Percentiles rank a stretch among this genome's conserved stretches.
Evolutionary conservation across 2,329 filamentous ascomycete species (phyloP).

Genomic region (Magnaporthiopsis poae): DNA sequence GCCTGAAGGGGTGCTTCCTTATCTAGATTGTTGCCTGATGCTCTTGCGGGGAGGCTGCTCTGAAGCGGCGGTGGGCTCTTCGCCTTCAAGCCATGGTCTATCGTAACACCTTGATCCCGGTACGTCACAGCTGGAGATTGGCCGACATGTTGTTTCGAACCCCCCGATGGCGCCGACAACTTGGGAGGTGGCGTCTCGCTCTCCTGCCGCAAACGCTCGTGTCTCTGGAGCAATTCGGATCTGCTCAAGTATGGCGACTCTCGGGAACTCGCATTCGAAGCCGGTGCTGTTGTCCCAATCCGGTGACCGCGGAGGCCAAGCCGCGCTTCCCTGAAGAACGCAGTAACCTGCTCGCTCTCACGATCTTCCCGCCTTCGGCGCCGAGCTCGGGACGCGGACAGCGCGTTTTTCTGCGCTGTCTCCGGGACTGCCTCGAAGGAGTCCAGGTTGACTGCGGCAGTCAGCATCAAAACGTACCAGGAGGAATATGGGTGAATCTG

Average conservation of each 20-base stretch:
- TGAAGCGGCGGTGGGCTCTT: no score
- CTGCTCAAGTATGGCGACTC: not conserved
- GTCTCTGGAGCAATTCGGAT: not conserved
- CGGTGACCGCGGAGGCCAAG: not conserved
- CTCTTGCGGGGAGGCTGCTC: not conserved
- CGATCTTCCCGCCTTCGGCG: slow-evolving; percentile 2
- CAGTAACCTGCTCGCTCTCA: slow-evolving; percentile 1
- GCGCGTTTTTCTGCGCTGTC: not conserved
- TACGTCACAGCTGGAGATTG: not conserved
- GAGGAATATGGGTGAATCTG: not conserved
- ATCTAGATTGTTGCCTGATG: not conserved
- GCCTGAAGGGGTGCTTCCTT: not conserved
- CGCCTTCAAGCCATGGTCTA: not conserved
- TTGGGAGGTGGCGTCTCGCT: not conserved
- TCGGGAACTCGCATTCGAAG: not conserved
- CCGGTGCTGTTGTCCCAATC: not conserved
- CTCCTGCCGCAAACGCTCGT: not conserved
- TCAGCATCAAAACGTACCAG: not conserved
- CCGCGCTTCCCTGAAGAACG: slow-evolving; percentile 5
- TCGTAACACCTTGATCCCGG: not conserved
- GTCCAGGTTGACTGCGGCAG: not conserved
- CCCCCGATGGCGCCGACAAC: not conserved
- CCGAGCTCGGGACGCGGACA: not conserved
- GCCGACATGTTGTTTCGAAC: not conserved
- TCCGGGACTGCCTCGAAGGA: not conserved